phyloP scores from a whole-genome alignment of 164 flowering plant species.

The Amborella trichopoda region DNA sequence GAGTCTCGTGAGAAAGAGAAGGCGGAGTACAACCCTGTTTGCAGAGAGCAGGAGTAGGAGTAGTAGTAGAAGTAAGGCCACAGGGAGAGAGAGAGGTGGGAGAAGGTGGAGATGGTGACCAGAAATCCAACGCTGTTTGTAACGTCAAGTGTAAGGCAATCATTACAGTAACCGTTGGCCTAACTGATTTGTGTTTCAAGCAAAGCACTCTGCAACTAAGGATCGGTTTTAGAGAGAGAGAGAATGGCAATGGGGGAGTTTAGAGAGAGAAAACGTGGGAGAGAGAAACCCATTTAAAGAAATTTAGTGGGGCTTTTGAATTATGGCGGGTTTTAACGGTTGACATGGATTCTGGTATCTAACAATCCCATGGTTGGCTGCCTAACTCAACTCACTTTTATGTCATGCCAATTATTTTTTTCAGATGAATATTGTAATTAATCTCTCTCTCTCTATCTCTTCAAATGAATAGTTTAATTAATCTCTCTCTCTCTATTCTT shows the following conservation, averaged over 20 bases:
- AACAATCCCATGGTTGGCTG: constrained; percentile 8
- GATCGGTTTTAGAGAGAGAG: not conserved
- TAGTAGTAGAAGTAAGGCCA: too few species aligned
- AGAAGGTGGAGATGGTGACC: constrained; percentile 78
- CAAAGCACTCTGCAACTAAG: too few species aligned
- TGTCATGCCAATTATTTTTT: too few species aligned
- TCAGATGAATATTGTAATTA: too few species aligned
- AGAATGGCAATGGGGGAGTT: not conserved
- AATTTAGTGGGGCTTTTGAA: not conserved
- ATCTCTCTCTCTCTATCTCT: too few species aligned
- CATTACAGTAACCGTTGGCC: constrained; percentile 43
- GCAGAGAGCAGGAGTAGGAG: too few species aligned
- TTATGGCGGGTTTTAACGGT: constrained; percentile 18
- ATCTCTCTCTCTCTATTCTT: too few species aligned
- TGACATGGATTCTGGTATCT: constrained; percentile 2
- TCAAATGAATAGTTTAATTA: too few species aligned
- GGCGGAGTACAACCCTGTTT: too few species aligned
- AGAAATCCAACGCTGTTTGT: constrained; percentile 57
- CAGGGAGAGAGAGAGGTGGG: constrained; percentile 8
- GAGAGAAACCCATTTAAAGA: not conserved
- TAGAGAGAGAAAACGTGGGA: not conserved
- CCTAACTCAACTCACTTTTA: constrained; percentile 9
- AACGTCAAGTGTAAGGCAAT: constrained; percentile 57
- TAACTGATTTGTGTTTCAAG: too few species aligned
- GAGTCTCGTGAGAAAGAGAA: too few species aligned